Percentiles rank a stretch among this genome's conserved stretches.
phyloP scores from a whole-genome alignment of 192 early-diverging fungal species.

The Gonapodya prolifera region DNA sequence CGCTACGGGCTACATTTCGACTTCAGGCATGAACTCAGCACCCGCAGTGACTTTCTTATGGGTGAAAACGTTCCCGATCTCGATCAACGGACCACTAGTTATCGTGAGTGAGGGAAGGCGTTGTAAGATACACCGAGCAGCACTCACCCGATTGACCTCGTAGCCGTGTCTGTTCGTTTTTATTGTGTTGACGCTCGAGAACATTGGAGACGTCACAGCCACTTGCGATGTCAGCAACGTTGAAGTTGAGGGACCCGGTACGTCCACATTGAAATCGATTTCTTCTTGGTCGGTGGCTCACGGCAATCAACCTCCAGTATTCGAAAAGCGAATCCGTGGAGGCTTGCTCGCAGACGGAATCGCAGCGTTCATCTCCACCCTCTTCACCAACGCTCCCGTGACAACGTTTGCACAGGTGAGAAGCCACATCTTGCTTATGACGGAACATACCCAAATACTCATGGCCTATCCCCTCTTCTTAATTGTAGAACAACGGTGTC shows the following conservation, averaged over 20 bases:
- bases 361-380: slow-evolving; percentile 21
- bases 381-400: slow-evolving; percentile 33
- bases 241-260: slow-evolving; percentile 30
- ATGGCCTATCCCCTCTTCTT: too few relatives aligned
- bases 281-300: too few relatives aligned
- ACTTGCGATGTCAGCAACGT: slow-evolving; percentile 35
- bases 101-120: slow-evolving; percentile 6
- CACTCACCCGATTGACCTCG: not conserved
- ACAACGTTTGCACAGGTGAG: slow-evolving; percentile 31
- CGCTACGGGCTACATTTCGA: slow-evolving; percentile 32
- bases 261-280: too few relatives aligned
- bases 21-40: slow-evolving; percentile 21
- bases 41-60: slow-evolving; percentile 36
- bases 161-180: slow-evolving; percentile 29
- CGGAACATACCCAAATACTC: too few relatives aligned
- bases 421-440: too few relatives aligned
- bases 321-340: slow-evolving; percentile 38
- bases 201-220: slow-evolving; percentile 37
- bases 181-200: slow-evolving; percentile 29
- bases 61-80: slow-evolving; percentile 29
- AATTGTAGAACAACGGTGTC: slow-evolving; percentile 38
- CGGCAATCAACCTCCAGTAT: too few relatives aligned
- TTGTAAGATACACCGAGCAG: not conserved
- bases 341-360: slow-evolving; percentile 37
- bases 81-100: slow-evolving; percentile 29